Conservation (phyloP, 257 asterid species). For the Plantago major region DNA sequence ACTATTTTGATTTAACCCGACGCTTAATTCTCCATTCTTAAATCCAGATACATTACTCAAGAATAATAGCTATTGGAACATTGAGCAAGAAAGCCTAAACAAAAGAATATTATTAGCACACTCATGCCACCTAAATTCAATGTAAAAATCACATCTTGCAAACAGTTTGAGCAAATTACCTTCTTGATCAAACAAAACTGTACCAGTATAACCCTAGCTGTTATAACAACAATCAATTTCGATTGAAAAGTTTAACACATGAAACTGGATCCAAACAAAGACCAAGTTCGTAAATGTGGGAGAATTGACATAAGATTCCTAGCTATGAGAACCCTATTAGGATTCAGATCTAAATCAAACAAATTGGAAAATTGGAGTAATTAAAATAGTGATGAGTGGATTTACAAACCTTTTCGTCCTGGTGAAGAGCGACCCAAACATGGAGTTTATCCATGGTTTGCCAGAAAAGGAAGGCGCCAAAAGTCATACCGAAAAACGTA, state of each 20-base stretch:
- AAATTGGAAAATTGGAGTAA: too few species aligned
- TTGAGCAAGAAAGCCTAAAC: background rate
- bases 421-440: conserved; percentile 74
- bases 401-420: conserved; percentile 56
- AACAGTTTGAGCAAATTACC: too few species aligned
- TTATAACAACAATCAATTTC: background rate
- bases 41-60: background rate
- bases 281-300: background rate
- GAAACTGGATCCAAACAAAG: conserved; percentile 2
- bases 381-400: background rate
- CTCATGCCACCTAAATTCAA: too few species aligned
- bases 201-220: background rate
- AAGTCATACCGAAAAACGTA: conserved; percentile 53
- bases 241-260: background rate
- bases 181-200: too few species aligned
- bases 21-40: too few species aligned
- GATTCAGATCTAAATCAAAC: background rate
- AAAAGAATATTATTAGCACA: too few species aligned
- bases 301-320: too few species aligned
- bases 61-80: background rate
- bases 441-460: conserved; percentile 70
- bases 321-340: too few species aligned
- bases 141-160: too few species aligned
- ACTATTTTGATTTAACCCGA: too few species aligned
- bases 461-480: conserved; percentile 73